These are phyloP conservation scores for Paramecium bursaria DNA, from an alignment of 73 alveolate genomes.

Conservation along the genomic window DNA sequence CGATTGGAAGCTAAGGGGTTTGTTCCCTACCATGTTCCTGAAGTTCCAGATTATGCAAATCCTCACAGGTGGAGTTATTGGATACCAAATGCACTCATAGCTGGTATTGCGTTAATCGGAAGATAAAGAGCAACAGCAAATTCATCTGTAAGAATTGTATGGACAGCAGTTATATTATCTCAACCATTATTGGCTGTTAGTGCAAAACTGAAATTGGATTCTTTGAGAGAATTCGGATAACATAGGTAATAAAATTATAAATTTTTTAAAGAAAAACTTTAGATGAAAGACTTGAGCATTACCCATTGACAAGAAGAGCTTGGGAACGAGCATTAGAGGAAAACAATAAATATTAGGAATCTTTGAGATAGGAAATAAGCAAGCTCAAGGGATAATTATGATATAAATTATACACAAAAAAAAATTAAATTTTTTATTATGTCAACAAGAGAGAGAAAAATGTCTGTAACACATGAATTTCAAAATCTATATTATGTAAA, in stretches of 20 bases:
- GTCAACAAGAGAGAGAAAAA: neutral
- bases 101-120: conserved; percentile 36
- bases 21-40: no score
- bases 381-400: no score
- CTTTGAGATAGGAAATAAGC: conserved; percentile 40
- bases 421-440: no score
- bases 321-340: conserved; percentile 82
- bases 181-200: conserved; percentile 58
- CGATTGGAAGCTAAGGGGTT: no score
- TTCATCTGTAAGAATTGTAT: conserved; percentile 59
- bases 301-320: conserved; percentile 95
- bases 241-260: conserved; percentile 41
- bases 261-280: conserved; percentile 72
- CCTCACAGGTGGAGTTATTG: no score
- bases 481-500: neutral
- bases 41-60: no score
- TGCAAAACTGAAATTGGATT: conserved; percentile 52
- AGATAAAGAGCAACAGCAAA: conserved; percentile 50
- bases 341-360: conserved; percentile 51
- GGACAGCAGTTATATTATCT: conserved; percentile 39
- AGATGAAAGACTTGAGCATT: conserved; percentile 84
- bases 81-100: conserved; percentile 53
- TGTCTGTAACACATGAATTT: neutral
- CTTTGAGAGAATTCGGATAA: conserved; percentile 10
- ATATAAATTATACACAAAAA: no score